Evolutionary conservation across 169 alveolate species (phyloP).

Genomic region (Cyclospora cayetanensis): DNA sequence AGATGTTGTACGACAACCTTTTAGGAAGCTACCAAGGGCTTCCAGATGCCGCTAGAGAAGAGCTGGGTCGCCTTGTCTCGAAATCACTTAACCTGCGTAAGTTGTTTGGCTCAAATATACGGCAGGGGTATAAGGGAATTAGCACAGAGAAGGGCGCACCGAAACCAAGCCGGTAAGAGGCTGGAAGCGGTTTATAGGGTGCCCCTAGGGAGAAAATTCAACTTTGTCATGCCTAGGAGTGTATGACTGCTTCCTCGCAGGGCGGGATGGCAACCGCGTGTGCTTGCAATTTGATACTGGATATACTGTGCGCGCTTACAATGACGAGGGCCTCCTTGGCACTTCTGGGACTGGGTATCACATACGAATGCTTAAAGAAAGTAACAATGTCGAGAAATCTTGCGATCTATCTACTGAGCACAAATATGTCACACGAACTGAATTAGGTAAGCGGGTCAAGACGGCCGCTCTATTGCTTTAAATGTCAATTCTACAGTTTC

Average conservation of each 20-base stretch:
- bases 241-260: not conserved
- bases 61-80: constrained; percentile 25
- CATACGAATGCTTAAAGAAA: not conserved
- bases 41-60: not conserved
- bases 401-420: not conserved
- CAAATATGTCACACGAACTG: not conserved
- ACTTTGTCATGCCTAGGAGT: not conserved
- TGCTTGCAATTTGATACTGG: constrained; percentile 32
- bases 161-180: not conserved
- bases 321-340: not conserved
- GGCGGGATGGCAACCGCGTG: not conserved
- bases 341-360: not conserved
- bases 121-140: not conserved
- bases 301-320: not conserved
- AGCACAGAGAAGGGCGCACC: not conserved
- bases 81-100: not conserved
- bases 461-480: too few species aligned
- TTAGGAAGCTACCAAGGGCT: too few species aligned
- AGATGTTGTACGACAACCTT: too few species aligned
- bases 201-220: not conserved
- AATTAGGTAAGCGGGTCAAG: not conserved
- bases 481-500: not conserved
- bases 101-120: not conserved
- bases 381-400: too few species aligned
- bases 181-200: not conserved